Conservation (phyloP, 164 flowering plant species). For the Magnolia sinica region DNA sequence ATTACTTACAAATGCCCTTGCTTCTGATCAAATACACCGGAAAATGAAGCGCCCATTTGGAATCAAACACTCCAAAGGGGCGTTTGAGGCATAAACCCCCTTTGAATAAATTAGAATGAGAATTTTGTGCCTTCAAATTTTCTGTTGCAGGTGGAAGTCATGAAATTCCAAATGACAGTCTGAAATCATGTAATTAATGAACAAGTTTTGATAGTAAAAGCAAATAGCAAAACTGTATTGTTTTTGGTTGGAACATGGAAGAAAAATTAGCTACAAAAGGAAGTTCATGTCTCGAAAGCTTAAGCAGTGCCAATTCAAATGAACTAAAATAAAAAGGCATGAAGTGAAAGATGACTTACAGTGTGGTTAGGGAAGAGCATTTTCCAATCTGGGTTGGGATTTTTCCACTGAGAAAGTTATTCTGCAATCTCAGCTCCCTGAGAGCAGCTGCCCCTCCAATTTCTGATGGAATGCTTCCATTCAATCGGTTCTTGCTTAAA, state of each 20-base stretch:
- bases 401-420: slow-evolving; percentile 46
- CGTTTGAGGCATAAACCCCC: no score
- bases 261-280: not conserved
- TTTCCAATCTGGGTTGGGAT: slow-evolving; percentile 59
- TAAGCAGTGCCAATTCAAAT: not conserved
- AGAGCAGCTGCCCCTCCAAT: slow-evolving; percentile 62
- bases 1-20: not conserved
- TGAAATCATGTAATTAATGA: not conserved
- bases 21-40: not conserved
- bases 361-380: slow-evolving; percentile 49
- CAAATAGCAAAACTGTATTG: not conserved
- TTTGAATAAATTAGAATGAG: no score
- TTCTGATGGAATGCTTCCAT: slow-evolving; percentile 71
- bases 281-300: not conserved
- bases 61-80: no score
- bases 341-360: slow-evolving; percentile 50
- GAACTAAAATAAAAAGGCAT: not conserved
- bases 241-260: not conserved
- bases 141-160: not conserved
- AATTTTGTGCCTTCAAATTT: no score
- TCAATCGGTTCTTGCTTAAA: slow-evolving; percentile 62
- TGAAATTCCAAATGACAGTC: not conserved
- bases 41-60: not conserved
- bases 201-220: not conserved
- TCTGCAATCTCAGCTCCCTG: slow-evolving; percentile 57